These are phyloP conservation scores for Epichloe sibirici DNA, from an alignment of 2,329 filamentous ascomycete genomes.

Conservation along the genomic window DNA sequence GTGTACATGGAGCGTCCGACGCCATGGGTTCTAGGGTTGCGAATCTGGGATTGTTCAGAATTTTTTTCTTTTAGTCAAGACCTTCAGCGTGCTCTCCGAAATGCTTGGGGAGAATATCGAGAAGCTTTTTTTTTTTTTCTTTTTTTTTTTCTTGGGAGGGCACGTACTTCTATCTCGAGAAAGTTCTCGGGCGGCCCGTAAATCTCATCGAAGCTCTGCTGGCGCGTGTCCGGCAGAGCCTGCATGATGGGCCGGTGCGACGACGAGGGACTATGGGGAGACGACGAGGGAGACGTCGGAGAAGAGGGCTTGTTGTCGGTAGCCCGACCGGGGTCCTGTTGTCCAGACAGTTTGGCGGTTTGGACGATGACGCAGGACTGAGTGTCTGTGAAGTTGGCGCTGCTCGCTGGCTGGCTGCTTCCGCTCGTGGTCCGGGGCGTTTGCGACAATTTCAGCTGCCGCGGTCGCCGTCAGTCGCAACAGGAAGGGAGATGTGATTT, in stretches of 20 bases:
- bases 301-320: slow-evolving; percentile 12
- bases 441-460: neutral
- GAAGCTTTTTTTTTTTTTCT: neutral
- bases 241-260: slow-evolving; percentile 45
- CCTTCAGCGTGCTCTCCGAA: neutral
- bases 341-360: slow-evolving; percentile 32
- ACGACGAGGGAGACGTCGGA: slow-evolving; percentile 8
- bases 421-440: neutral
- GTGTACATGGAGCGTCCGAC: slow-evolving; percentile 96
- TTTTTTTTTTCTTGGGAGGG: neutral
- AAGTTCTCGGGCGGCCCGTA: slow-evolving; percentile 98
- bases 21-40: slow-evolving; percentile 86
- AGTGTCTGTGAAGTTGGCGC: neutral
- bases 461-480: neutral
- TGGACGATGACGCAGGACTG: neutral
- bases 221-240: slow-evolving; percentile 60
- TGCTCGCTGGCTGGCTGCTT: neutral
- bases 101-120: neutral
- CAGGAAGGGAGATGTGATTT: neutral
- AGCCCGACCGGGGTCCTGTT: slow-evolving; percentile 22
- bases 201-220: slow-evolving; percentile 97
- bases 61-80: neutral
- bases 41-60: slow-evolving; percentile 48
- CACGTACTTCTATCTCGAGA: slow-evolving; percentile 80
- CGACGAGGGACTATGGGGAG: slow-evolving; percentile 21